phyloP scores from a whole-genome alignment of 2,329 filamentous ascomycete species.

The Pseudogymnoascus sp. region DNA sequence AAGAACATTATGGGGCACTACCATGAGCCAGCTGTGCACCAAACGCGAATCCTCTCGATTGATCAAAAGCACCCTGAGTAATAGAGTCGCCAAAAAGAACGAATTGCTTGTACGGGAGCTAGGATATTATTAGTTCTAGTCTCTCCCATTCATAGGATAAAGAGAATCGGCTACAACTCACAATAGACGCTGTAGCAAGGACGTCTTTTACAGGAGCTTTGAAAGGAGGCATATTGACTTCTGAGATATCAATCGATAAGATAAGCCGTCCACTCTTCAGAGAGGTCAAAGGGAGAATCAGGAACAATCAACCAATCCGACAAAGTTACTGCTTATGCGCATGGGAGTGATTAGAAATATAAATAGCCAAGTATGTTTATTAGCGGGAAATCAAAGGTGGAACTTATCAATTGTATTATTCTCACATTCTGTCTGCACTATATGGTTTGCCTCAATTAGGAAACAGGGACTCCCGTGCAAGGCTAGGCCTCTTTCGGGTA shows the following conservation, averaged over 20 bases:
- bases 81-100: slow-evolving; percentile 89
- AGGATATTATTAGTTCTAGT: background rate
- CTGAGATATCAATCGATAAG: background rate
- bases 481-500: background rate
- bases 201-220: background rate
- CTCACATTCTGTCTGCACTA: background rate
- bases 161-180: background rate
- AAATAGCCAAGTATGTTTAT: background rate
- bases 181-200: background rate
- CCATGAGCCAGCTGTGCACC: slow-evolving; percentile 58
- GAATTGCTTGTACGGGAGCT: slow-evolving; percentile 42
- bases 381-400: background rate
- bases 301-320: background rate
- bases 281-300: background rate
- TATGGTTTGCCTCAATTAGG: background rate
- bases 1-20: slow-evolving; percentile 36
- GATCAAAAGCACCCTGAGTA: slow-evolving; percentile 58
- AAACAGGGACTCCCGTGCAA: background rate
- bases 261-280: background rate
- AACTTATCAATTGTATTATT: background rate
- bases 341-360: background rate
- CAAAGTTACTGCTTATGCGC: background rate
- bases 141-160: background rate
- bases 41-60: slow-evolving; percentile 64
- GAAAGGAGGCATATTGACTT: background rate